Evolutionary conservation across 768 basidiomycete species (phyloP).

Genomic region (Sarcodon aspratus): DNA sequence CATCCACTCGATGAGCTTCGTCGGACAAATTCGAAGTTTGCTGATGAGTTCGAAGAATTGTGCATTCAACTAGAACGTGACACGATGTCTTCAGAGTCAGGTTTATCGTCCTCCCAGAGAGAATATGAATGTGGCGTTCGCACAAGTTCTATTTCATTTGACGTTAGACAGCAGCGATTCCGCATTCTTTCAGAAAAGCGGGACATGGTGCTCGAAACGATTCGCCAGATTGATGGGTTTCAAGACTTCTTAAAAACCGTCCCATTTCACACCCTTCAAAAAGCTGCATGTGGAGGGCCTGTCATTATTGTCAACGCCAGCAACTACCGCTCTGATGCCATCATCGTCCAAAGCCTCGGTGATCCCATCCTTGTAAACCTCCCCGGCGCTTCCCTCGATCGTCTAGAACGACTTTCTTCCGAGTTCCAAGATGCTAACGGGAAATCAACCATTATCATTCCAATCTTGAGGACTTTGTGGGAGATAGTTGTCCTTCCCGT

Average conservation of each 20-base stretch:
- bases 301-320: conserved; percentile 25
- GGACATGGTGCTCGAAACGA: conserved; percentile 11
- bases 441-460: neutral
- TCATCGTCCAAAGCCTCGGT: conserved; percentile 13
- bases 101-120: too few relatives aligned
- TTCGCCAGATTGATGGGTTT: conserved; percentile 16
- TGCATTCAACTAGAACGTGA: too few relatives aligned
- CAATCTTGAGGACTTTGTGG: neutral
- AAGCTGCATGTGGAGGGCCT: conserved; percentile 20
- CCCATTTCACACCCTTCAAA: conserved; percentile 15
- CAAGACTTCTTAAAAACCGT: too few relatives aligned
- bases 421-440: neutral
- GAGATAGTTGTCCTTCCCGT: conserved; percentile 1
- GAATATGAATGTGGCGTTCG: too few relatives aligned
- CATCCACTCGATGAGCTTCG: conserved; percentile 6
- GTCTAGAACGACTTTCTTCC: too few relatives aligned
- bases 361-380: too few relatives aligned
- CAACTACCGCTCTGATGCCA: conserved; percentile 23
- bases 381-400: too few relatives aligned
- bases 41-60: too few relatives aligned
- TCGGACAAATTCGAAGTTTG: too few relatives aligned
- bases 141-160: too few relatives aligned
- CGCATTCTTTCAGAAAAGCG: conserved; percentile 3
- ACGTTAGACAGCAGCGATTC: neutral
- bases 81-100: too few relatives aligned